Evolutionary conservation across 805 yeast genomes (phyloP).

Genomic region (Myxozyma neotropica): DNA sequence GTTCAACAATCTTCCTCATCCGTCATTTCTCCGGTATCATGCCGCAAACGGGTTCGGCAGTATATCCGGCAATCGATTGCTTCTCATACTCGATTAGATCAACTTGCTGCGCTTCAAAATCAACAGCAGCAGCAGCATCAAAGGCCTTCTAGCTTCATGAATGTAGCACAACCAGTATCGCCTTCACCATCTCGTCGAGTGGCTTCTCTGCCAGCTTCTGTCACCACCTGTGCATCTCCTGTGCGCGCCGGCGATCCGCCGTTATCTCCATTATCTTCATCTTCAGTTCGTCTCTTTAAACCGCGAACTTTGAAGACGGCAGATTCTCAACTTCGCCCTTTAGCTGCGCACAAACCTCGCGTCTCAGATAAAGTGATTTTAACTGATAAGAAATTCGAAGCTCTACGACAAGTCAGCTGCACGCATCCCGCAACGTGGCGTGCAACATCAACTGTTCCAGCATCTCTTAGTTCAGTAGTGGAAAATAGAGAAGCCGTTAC

Average conservation of each 20-base stretch:
- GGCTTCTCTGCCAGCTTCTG: neutral
- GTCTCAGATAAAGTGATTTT: constrained; percentile 1
- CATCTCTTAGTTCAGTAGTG: too few relatives aligned
- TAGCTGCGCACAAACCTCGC: neutral
- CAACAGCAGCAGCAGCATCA: neutral
- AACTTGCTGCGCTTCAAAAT: neutral
- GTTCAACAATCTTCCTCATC: neutral
- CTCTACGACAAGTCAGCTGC: neutral
- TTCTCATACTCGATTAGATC: neutral
- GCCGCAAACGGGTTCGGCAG: neutral
- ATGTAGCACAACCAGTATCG: neutral
- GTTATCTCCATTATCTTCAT: too few relatives aligned
- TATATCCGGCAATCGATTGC: neutral
- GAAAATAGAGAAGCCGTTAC: too few relatives aligned
- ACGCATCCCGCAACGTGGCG: neutral
- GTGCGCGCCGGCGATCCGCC: neutral
- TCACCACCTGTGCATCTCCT: neutral
- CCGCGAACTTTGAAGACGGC: neutral
- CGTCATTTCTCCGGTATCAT: neutral
- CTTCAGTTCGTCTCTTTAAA: too few relatives aligned
- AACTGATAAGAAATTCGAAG: neutral
- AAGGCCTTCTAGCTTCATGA: neutral
- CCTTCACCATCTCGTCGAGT: neutral
- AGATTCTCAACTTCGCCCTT: neutral
- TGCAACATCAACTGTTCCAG: neutral